Conservation (phyloP, 768 basidiomycete genomes). For the Infundibulicybe gibba region DNA sequence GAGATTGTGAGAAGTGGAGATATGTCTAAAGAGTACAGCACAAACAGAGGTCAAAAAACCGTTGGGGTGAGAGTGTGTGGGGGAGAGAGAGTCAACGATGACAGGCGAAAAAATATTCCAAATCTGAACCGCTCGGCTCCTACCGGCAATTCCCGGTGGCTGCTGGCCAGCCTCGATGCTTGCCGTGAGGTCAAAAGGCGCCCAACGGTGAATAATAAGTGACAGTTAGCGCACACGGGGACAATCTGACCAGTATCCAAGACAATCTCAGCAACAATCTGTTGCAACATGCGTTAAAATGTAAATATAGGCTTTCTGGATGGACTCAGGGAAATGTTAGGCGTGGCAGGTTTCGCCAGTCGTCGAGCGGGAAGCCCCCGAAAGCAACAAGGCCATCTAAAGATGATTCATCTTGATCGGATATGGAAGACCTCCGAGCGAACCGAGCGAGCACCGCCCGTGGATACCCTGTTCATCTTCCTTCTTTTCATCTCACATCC, state of each 20-base stretch:
- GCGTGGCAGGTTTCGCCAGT: too few species aligned
- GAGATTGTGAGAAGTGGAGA: conserved; percentile 14
- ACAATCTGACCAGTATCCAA: too few species aligned
- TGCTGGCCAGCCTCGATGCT: conserved; percentile 1
- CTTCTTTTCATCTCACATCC: conserved; percentile 13
- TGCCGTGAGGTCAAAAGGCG: neutral
- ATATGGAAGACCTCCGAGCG: conserved; percentile 11
- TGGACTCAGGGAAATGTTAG: too few species aligned
- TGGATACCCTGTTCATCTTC: too few species aligned
- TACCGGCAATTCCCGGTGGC: conserved; percentile 14
- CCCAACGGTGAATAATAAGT: too few species aligned
- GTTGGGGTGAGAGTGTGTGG: conserved; percentile 14
- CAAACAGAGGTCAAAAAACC: conserved; percentile 19
- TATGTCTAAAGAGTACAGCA: conserved; percentile 34
- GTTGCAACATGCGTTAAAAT: too few species aligned
- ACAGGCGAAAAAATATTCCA: conserved; percentile 28
- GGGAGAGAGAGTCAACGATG: conserved; percentile 23
- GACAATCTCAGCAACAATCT: too few species aligned
- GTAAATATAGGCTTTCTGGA: too few species aligned
- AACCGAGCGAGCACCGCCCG: too few species aligned
- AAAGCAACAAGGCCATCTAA: too few species aligned
- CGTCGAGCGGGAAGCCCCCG: neutral
- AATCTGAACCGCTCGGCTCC: conserved; percentile 14
- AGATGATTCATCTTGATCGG: neutral
- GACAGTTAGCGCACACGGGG: too few species aligned